These are phyloP conservation scores for Podaxis carcinomalis DNA, from an alignment of 768 basidiomycete genomes.

Conservation along the genomic window DNA sequence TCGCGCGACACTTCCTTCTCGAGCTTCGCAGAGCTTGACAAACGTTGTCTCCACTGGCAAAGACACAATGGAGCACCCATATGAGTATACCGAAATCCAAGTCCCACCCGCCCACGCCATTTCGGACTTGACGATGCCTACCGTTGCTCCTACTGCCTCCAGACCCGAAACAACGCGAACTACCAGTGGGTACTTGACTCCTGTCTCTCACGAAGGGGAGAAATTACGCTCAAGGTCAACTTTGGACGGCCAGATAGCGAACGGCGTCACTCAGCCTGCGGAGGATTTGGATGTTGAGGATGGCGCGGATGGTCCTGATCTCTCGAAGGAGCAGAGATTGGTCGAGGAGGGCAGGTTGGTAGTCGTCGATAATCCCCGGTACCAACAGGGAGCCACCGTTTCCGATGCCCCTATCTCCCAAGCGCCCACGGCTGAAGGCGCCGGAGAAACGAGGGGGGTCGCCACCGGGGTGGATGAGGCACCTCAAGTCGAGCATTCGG, in stretches of 20 bases:
- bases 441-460: not conserved
- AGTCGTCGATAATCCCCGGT: slow-evolving; percentile 57
- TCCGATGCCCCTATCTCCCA: not conserved
- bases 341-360: slow-evolving; percentile 26
- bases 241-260: not conserved
- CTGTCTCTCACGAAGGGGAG: slow-evolving; percentile 11
- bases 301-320: slow-evolving; percentile 18
- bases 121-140: slow-evolving; percentile 1
- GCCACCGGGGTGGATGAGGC: not conserved
- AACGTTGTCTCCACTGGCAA: not conserved
- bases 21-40: not conserved
- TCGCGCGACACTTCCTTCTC: not conserved
- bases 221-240: not conserved
- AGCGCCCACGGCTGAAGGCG: not conserved
- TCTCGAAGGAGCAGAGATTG: slow-evolving; percentile 30
- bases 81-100: not conserved
- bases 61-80: not conserved
- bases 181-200: slow-evolving; percentile 8
- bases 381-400: slow-evolving; percentile 18
- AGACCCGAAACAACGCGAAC: slow-evolving; percentile 1
- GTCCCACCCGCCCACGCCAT: slow-evolving; percentile 9
- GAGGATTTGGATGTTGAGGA: slow-evolving; percentile 16
- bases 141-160: not conserved
- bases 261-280: not conserved
- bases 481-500: not conserved